Evolutionary conservation across 495 filamentous ascomycete species (phyloP), one percentile per base, ranked within the genome.

Genomic region (Melanomma pulvis-pyrius): DNA sequence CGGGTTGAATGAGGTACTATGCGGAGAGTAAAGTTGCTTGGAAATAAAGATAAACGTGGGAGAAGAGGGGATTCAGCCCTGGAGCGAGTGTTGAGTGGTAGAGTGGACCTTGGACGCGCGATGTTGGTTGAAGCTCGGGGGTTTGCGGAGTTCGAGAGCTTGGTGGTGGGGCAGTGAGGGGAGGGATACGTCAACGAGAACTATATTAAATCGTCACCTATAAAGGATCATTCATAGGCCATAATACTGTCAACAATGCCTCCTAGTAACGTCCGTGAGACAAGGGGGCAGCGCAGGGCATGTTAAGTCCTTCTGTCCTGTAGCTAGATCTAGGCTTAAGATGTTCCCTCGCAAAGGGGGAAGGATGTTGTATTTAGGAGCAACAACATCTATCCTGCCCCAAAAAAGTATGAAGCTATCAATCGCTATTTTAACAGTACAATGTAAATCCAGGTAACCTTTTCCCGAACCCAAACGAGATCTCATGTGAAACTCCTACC

Each of bases 81-180:
- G 29, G 7, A 29, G 24, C 6, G 24, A 41, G 24, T 48, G 24
- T 41, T 25, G 11, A 29, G 25, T 29, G 28, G 41, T 32, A 24
- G 62, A 7, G 11, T 2, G 47, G n/a, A 41, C 19, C 1, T 46
- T 19, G 19, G 46, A 29, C 12, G 13, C 22, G 41, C 41, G 47
- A 41, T 34, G 4, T 11, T n/a, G n/a, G 39, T 4, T 54, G 8
- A 34, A 63, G 48, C 53, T 66, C 64, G 58, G 64, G 49, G 57
- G 56, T 67, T 50, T 67, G 64, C 63, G 56, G 63, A 59, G 63
- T 60, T 66, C 46, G 30, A 24, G 32, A 41, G 54, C 54, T 41
- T 53, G 41, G 28, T 41, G 59, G 24, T 61, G 26, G 26, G 44
- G 17, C 1, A 17, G 56, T 19, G 15, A 24, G 19, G 34, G 50